These are phyloP conservation scores for Populus deltoides DNA, from an alignment of 345 rosid genomes.

Conservation along the genomic window DNA sequence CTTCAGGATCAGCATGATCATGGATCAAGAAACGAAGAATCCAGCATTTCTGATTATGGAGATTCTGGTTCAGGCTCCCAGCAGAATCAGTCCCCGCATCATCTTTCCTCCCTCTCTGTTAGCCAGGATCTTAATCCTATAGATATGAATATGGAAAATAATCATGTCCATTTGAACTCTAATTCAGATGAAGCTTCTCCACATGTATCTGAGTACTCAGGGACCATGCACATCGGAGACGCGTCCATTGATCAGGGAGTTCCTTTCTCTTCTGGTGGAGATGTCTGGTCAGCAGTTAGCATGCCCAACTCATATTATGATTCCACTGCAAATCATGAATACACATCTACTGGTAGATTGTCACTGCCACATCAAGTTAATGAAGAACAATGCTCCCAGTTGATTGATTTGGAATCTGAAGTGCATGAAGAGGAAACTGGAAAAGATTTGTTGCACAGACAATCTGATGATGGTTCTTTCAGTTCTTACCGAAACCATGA, in stretches of 20 bases:
- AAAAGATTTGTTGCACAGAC: slow-evolving; percentile 49
- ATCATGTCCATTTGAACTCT: slow-evolving; percentile 25
- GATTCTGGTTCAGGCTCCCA: slow-evolving; percentile 33
- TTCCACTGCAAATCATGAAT: slow-evolving; percentile 41
- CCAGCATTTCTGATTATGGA: slow-evolving; percentile 10
- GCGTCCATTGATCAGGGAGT: slow-evolving; percentile 41
- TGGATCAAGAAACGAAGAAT: neutral
- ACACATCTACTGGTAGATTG: slow-evolving; percentile 45
- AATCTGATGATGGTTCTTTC: slow-evolving; percentile 49
- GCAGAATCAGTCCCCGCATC: slow-evolving; percentile 35
- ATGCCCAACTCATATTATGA: slow-evolving; percentile 45
- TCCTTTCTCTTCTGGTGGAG: slow-evolving; percentile 46
- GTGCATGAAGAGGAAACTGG: slow-evolving; percentile 41
- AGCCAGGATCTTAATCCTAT: slow-evolving; percentile 29
- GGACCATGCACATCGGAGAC: slow-evolving; percentile 38
- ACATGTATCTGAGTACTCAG: slow-evolving; percentile 28
- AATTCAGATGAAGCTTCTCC: slow-evolving; percentile 45
- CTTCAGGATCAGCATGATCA: slow-evolving; percentile 29
- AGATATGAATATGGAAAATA: slow-evolving; percentile 34
- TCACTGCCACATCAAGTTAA: slow-evolving; percentile 43
- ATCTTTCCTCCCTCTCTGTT: slow-evolving; percentile 32
- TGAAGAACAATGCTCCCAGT: slow-evolving; percentile 39
- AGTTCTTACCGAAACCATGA: slow-evolving; percentile 56
- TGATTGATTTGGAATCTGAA: slow-evolving; percentile 55
- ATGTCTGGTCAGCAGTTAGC: slow-evolving; percentile 50